Conservation (phyloP, 129 eudicot species). For the Helianthus tuberosus region DNA sequence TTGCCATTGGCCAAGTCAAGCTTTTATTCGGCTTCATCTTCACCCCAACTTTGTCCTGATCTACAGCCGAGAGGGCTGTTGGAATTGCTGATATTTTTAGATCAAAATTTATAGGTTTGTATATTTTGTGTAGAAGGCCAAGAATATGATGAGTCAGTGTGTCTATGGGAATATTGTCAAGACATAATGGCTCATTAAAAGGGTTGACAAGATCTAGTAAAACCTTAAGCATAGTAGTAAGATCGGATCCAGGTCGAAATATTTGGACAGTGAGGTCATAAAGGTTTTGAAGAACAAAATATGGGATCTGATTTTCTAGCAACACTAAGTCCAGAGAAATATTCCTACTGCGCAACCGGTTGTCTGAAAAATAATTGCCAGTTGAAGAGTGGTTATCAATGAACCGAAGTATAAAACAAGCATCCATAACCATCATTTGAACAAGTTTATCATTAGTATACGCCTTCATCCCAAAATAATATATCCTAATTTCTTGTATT, state of each 20-base stretch:
- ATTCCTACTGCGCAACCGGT: too few relatives aligned
- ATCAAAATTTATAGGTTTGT: background rate
- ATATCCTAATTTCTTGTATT: background rate
- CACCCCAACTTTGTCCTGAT: conserved; percentile 6
- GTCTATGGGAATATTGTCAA: background rate
- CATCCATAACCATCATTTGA: conserved; percentile 29
- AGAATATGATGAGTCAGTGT: conserved; percentile 5
- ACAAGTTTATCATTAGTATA: background rate
- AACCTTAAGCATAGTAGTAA: background rate
- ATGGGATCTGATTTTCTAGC: conserved; percentile 29
- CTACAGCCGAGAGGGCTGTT: background rate
- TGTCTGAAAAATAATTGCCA: too few relatives aligned
- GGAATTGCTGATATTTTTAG: background rate
- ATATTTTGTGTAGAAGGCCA: background rate
- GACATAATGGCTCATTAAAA: background rate
- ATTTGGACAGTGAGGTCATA: background rate
- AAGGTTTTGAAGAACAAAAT: conserved; percentile 16
- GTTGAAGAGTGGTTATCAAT: too few relatives aligned
- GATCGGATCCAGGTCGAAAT: background rate
- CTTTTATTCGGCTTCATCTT: background rate
- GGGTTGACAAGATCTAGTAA: background rate
- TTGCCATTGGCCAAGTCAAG: background rate
- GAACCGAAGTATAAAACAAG: conserved; percentile 8
- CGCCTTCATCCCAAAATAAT: background rate
- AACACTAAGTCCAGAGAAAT: background rate